Conservation (phyloP, 768 basidiomycete genomes). For the Amanita pseudoporphyria region DNA sequence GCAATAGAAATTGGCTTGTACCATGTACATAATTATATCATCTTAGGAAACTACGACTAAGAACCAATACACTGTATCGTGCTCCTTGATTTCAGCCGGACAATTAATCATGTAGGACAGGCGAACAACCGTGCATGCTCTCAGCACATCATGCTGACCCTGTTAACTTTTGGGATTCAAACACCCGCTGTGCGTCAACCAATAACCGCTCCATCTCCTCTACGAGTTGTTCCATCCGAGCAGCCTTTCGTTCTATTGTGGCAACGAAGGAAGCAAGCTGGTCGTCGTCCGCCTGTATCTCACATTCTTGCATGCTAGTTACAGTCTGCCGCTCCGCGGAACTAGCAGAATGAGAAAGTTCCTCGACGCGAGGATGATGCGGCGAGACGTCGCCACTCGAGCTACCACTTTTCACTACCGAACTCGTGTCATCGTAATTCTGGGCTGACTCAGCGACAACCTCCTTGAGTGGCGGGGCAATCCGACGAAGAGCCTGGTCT, state of each 20-base stretch:
- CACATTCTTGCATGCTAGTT: background rate
- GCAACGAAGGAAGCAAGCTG: background rate
- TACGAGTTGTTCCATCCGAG: background rate
- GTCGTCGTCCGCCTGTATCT: background rate
- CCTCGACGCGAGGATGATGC: too few relatives aligned
- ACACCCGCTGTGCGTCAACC: background rate
- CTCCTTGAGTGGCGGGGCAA: background rate
- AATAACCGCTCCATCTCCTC: background rate
- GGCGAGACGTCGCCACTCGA: too few relatives aligned
- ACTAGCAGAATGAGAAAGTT: too few relatives aligned
- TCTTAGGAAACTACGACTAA: background rate
- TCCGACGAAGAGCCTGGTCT: background rate
- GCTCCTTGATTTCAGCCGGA: too few relatives aligned
- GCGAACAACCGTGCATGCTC: too few relatives aligned
- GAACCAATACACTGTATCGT: background rate
- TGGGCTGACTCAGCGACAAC: background rate
- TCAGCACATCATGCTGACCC: background rate
- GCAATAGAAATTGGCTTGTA: background rate
- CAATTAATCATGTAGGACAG: too few relatives aligned
- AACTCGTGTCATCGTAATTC: too few relatives aligned
- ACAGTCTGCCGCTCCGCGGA: background rate
- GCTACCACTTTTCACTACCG: too few relatives aligned
- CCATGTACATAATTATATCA: background rate
- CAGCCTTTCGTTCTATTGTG: background rate
- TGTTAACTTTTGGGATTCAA: background rate